Base-by-base conservation (phyloP, 1,284 basidiomycete genomes). In the Rhodotorula mucilaginosa region DNA sequence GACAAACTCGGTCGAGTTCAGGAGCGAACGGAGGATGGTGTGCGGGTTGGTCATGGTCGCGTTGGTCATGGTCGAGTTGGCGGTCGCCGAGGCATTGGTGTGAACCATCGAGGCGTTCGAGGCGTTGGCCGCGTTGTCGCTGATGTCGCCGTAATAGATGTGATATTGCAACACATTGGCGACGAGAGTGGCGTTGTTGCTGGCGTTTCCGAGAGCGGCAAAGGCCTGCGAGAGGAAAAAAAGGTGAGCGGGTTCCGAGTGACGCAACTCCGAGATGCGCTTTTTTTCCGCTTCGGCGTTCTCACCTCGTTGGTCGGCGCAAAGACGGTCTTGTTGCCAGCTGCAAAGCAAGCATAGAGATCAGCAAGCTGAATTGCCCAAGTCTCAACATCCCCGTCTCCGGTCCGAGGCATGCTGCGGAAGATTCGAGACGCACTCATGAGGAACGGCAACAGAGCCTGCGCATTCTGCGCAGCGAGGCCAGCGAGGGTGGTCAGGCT, bases 11-110 rank as follows among this genome's bases (percentile, higher is more conserved):
- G 67, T 64, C 18, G 58, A 51, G 52, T 68, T 70, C 21, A 76
- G 62, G 19, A 67, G 23, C 19, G 75, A 76, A n/a, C 70, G 73
- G 31, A 65, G 66, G 61, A 76, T 76, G 48, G 69, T 69, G 67
- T 69, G 70, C 57, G 29, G 26, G 26, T 31, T 29, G 15, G 16
- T 57, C 26, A 15, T 1, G n/a, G 26, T 29, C 26, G 26, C n/a
- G 56, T 31, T 31, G 29, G 7, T 31, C 26, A 29, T 31, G 15
- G 56, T 29, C 16, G 63, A 61, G 47, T 67, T 63, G 19, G 23
- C 51, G 26, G 31, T 57, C 56, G 31, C 31, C 26, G 56, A 31
- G 26, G 31, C 19, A 21, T 34, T 58, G 15, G 13, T 18, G 57
- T 23, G 12, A 3, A 23, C 31, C 31, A 34, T 39, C 19, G 29